Evolutionary conservation across 2,329 filamentous ascomycete species (phyloP).

Genomic region (Colletotrichum gigasporum): DNA sequence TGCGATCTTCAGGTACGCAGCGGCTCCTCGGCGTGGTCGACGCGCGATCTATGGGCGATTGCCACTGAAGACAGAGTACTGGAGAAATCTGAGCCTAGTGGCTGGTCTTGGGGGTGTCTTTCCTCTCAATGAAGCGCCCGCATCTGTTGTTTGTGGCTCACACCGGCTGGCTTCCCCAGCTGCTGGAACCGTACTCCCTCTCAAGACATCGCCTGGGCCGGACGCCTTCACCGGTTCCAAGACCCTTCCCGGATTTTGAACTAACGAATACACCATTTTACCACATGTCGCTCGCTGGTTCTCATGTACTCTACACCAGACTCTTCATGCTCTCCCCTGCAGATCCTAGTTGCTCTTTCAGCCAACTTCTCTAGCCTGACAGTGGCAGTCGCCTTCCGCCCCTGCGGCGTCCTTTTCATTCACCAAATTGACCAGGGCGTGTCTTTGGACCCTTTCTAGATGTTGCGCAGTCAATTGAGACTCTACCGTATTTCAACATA

Average conservation of each 20-base stretch:
- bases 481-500: not conserved
- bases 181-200: not conserved
- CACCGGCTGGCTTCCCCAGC: not conserved
- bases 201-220: not conserved
- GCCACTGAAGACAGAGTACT: not conserved
- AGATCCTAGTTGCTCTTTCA: not conserved
- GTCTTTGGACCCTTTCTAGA: not conserved
- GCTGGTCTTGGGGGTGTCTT: not conserved
- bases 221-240: not conserved
- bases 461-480: not conserved
- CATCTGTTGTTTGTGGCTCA: constrained; percentile 16
- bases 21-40: not conserved
- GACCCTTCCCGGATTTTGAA: not conserved
- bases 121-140: not conserved
- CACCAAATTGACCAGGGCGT: not conserved
- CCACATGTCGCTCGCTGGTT: not conserved
- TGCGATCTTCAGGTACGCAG: not conserved
- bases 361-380: not conserved
- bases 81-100: not conserved
- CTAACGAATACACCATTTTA: not conserved
- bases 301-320: not conserved
- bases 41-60: not conserved
- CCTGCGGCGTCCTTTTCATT: not conserved
- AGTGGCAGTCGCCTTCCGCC: constrained; percentile 6
- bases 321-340: not conserved